Evolutionary conservation across 2,329 filamentous ascomycete species (phyloP), one percentile per base, ranked within the genome.

Genomic region (Ceratocystis lukuohia): DNA sequence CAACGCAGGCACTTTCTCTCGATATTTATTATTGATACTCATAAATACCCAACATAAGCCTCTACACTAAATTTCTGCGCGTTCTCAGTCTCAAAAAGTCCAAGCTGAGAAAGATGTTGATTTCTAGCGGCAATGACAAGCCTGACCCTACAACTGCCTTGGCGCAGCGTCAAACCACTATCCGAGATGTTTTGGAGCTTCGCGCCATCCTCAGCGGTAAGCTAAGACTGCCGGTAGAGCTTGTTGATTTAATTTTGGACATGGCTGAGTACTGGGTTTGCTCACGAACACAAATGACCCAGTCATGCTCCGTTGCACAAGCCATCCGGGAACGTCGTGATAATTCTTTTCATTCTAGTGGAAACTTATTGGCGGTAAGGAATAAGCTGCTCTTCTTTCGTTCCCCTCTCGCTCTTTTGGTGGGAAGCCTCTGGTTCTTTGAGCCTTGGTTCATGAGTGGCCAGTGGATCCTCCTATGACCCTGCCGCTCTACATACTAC

Each of bases 191-290:
- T 1, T 69, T 78, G 2, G 72, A 79, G 0, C 77, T 79, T 10
- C 81, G 80, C 65, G 71, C 75, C 12, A 77, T 82, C 72, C 71
- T 87, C n/a, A 71, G 70, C 30, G 75, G 76, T 64, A 75, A 73
- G 10, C 73, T 74, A 5, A 72, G 72, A 1, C 74, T 87, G 1
- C 84, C 84, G 0, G 72, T 76, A 1, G 84, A 86, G 68, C 68
- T 87, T 0, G 74, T 84, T 46, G 80, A 86, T 70, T 72, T 73
- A 59, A 78, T 87, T 59, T 73, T 86, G 65, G 84, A 87, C 70
- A 72, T 76, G 33, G 84, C 83, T 65, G 83, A 86, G 73, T 87
- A 86, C 73, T 87, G 84, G 84, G 80, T 79, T 15, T 80, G 80
- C 69, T 78, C 79, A 1, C 72, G 70, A 48, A 41, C 41, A 7